Conservation (phyloP, 192 early-diverging fungal genomes). For the Podila verticillata region DNA sequence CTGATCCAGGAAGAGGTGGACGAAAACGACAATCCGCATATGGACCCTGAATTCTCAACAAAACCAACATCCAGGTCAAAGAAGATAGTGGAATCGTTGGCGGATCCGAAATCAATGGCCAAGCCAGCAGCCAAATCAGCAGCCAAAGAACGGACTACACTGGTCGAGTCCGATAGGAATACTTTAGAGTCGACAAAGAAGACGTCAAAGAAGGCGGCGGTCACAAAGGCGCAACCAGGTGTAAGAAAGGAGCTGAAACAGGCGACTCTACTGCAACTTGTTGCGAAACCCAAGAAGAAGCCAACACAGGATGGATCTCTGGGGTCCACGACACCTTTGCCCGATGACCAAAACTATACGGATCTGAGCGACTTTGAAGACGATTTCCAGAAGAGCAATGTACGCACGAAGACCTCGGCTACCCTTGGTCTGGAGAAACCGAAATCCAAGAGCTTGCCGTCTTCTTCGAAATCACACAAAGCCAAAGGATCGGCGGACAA, state of each 20-base stretch:
- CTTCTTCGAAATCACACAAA: neutral
- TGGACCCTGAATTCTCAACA: neutral
- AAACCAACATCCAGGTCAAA: neutral
- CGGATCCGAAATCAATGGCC: too few relatives aligned
- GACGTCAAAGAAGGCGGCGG: neutral
- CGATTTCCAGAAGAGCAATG: conserved; percentile 3
- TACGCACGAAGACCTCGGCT: too few relatives aligned
- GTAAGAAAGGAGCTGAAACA: conserved; percentile 1
- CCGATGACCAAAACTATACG: too few relatives aligned
- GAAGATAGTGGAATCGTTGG: too few relatives aligned
- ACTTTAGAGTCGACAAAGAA: neutral
- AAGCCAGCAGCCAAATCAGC: too few relatives aligned
- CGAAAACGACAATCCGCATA: conserved; percentile 36
- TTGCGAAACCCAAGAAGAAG: neutral
- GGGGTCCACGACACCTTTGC: neutral
- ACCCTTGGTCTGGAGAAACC: neutral
- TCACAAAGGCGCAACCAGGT: neutral
- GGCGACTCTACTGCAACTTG: conserved; percentile 18
- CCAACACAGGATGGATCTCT: neutral
- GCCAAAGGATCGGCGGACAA: conserved; percentile 8
- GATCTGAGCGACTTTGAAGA: too few relatives aligned
- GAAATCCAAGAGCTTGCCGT: neutral
- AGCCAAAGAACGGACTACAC: neutral
- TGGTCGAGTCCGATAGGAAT: neutral
- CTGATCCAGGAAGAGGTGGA: conserved; percentile 44